phyloP scores from a whole-genome alignment of 345 rosid genomes.

The Eucalyptus rudis region DNA sequence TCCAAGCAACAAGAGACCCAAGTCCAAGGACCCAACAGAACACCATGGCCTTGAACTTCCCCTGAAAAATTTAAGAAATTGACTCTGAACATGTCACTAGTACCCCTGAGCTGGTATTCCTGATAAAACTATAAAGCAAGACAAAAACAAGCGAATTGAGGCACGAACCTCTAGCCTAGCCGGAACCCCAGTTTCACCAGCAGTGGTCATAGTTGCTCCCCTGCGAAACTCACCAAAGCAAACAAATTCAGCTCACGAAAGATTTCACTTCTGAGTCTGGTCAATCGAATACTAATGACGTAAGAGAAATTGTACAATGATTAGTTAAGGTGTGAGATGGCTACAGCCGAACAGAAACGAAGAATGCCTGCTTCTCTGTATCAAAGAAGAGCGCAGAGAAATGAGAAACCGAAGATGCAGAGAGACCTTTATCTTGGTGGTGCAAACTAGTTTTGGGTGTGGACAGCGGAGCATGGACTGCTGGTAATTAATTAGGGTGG shows the following conservation, averaged over 20 bases:
- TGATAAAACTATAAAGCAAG: not conserved
- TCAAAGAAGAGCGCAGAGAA: not conserved
- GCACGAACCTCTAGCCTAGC: slow-evolving; percentile 24
- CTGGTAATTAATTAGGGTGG: not conserved
- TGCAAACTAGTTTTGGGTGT: not conserved
- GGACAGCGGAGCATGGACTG: not conserved
- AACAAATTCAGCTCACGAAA: not conserved
- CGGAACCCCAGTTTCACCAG: not conserved
- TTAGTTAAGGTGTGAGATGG: not conserved
- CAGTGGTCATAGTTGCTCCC: not conserved
- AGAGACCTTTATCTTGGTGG: not conserved
- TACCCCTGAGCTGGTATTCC: not conserved
- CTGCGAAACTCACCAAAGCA: not conserved
- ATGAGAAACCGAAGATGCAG: not conserved
- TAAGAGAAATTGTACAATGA: not conserved
- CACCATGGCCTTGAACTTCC: slow-evolving; percentile 40
- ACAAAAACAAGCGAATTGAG: not conserved
- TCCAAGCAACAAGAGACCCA: slow-evolving; percentile 77
- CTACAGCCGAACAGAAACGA: not conserved
- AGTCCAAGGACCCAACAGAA: slow-evolving; percentile 78
- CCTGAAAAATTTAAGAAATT: slow-evolving; percentile 18
- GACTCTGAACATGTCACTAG: not conserved
- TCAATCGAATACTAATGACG: not conserved
- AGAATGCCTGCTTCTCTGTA: not conserved
- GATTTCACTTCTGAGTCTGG: not conserved